A percentile compares a stretch with the other conserved stretches of the same genome.
These are phyloP conservation scores for Trifolium dubium DNA, from an alignment of 306 rosid species.

Conservation along the genomic window DNA sequence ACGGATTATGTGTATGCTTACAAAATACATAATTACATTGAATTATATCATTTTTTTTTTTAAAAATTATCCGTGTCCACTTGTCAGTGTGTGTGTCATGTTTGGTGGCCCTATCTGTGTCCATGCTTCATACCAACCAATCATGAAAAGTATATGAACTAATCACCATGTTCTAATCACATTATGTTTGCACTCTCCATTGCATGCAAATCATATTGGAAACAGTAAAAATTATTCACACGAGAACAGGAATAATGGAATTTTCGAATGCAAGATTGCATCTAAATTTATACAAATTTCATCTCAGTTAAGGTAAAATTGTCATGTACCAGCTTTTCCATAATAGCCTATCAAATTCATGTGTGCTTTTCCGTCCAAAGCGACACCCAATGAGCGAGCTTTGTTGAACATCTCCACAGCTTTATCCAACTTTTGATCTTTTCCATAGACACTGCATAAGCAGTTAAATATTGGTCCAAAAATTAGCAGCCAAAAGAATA, in stretches of 20 bases:
- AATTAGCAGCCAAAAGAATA: slow-evolving; percentile 28
- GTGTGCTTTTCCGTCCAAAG: slow-evolving; percentile 75
- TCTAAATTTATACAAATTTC: slow-evolving; percentile 34
- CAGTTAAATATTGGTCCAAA: slow-evolving; percentile 30
- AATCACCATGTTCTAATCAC: slow-evolving; percentile 25
- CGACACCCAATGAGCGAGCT: slow-evolving; percentile 55
- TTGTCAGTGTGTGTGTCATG: too few relatives aligned
- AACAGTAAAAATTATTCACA: slow-evolving; percentile 17
- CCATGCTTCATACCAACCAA: neutral
- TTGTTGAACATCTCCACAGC: slow-evolving; percentile 78
- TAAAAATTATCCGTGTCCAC: too few relatives aligned
- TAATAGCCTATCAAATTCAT: slow-evolving; percentile 84
- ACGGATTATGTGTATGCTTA: too few relatives aligned
- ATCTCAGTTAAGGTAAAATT: slow-evolving; percentile 14
- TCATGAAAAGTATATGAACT: slow-evolving; percentile 21
- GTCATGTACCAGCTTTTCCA: slow-evolving; percentile 82
- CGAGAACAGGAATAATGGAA: slow-evolving; percentile 25
- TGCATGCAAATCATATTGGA: slow-evolving; percentile 21
- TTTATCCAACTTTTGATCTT: slow-evolving; percentile 73
- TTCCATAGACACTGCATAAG: slow-evolving; percentile 81
- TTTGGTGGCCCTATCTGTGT: too few relatives aligned
- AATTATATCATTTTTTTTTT: too few relatives aligned
- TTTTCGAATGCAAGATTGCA: slow-evolving; percentile 21
- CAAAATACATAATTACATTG: too few relatives aligned
- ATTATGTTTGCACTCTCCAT: slow-evolving; percentile 3